Percentiles rank a stretch among this genome's conserved stretches.
Evolutionary conservation across 495 filamentous ascomycete genomes (phyloP).

Genomic region (Immersiella caudata): DNA sequence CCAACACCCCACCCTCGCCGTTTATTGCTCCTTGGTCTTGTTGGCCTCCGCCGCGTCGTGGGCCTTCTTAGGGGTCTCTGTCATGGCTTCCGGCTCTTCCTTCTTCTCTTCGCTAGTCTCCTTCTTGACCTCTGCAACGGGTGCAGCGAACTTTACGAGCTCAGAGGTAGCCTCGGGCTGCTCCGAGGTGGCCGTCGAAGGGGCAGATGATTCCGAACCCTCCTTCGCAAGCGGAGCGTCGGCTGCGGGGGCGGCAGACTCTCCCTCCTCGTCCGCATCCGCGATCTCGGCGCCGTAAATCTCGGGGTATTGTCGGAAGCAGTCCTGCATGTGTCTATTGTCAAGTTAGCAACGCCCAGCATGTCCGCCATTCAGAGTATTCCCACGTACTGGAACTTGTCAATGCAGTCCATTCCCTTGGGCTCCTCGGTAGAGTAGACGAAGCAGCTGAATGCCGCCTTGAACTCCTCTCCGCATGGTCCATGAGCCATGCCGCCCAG

Average conservation of each 20-base stretch:
- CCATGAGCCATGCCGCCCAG: constrained; percentile 97
- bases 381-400: constrained; percentile 84
- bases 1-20: neutral
- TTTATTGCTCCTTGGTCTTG: constrained; percentile 31
- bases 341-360: constrained; percentile 32
- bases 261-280: constrained; percentile 68
- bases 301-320: constrained; percentile 89
- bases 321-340: constrained; percentile 88
- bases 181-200: neutral
- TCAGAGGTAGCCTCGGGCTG: constrained; percentile 5
- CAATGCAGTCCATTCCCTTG: constrained; percentile 99
- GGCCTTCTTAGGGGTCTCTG: constrained; percentile 27
- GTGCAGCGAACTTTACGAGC: constrained; percentile 2
- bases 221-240: constrained; percentile 21
- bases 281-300: constrained; percentile 89
- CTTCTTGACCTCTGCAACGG: constrained; percentile 12
- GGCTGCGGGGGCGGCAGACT: constrained; percentile 14
- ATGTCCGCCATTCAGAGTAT: neutral
- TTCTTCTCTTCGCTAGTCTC: constrained; percentile 1
- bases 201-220: neutral
- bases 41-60: constrained; percentile 36
- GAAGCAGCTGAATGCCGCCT: constrained; percentile 94
- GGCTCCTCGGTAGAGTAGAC: constrained; percentile 91
- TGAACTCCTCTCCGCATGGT: constrained; percentile 94
- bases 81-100: neutral